A percentile compares a stretch with the other conserved stretches of the same genome.
phyloP scores from a whole-genome alignment of 805 yeast genomes.

The Yamadazyma laniorum region DNA sequence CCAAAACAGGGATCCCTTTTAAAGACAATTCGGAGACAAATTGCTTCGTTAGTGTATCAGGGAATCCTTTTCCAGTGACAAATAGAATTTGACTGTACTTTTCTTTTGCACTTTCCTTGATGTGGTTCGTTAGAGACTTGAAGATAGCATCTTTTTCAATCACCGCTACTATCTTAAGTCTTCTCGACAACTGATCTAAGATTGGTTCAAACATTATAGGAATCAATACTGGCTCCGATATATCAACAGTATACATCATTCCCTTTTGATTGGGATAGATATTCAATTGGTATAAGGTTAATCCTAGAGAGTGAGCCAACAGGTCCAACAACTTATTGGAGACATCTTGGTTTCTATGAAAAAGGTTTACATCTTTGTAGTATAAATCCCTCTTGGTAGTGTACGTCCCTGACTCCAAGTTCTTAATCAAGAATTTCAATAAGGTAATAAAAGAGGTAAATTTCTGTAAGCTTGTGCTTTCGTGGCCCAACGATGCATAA shows the following conservation, averaged over 20 bases:
- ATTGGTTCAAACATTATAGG: slow-evolving; percentile 13
- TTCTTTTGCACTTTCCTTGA: slow-evolving; percentile 6
- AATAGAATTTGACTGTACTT: slow-evolving; percentile 16
- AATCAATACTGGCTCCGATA: slow-evolving; percentile 19
- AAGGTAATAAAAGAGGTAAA: slow-evolving; percentile 2
- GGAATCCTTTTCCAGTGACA: slow-evolving; percentile 67
- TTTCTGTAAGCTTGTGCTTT: not conserved
- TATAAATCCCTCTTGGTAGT: slow-evolving; percentile 57
- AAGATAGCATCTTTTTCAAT: slow-evolving; percentile 44
- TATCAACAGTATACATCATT: slow-evolving; percentile 28
- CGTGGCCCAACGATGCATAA: not conserved
- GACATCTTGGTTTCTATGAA: slow-evolving; percentile 36
- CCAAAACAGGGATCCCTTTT: slow-evolving; percentile 36
- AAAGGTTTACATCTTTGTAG: slow-evolving; percentile 56
- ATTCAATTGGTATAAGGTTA: slow-evolving; percentile 39
- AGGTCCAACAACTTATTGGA: slow-evolving; percentile 41
- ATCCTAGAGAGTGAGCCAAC: slow-evolving; percentile 37
- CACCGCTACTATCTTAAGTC: slow-evolving; percentile 18
- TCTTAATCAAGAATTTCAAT: not conserved
- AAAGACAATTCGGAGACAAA: slow-evolving; percentile 32
- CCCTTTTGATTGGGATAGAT: slow-evolving; percentile 60
- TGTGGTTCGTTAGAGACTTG: slow-evolving; percentile 26
- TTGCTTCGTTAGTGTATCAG: slow-evolving; percentile 52
- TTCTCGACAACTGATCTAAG: not conserved
- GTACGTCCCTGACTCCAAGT: not conserved